A percentile compares a stretch with the other conserved stretches of the same genome.
These are phyloP conservation scores for Geotrichum histeridarum DNA, from an alignment of 1,139 yeast genomes.

Conservation along the genomic window DNA sequence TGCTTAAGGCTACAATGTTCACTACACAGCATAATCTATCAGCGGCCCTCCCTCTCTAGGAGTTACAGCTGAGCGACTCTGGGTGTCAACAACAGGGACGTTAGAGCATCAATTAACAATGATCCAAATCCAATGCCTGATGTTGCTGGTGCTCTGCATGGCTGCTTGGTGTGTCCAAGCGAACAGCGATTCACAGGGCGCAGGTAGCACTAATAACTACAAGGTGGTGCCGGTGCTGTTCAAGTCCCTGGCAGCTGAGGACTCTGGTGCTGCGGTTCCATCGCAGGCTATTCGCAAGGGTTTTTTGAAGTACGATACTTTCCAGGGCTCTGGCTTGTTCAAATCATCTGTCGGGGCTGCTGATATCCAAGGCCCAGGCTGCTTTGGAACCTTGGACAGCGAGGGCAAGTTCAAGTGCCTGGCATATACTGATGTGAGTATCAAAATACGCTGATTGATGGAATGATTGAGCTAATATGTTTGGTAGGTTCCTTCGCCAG, in stretches of 20 bases:
- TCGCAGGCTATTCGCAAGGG: slow-evolving; percentile 10
- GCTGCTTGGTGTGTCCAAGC: neutral
- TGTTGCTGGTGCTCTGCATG: neutral
- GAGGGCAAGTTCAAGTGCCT: slow-evolving; percentile 25
- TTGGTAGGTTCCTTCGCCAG: neutral
- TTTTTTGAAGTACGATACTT: slow-evolving; percentile 9
- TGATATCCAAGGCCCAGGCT: slow-evolving; percentile 19
- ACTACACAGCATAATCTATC: neutral
- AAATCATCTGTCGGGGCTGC: neutral
- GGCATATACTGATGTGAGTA: slow-evolving; percentile 19
- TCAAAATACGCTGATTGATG: slow-evolving; percentile 21
- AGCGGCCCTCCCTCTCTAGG: neutral
- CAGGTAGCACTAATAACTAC: neutral
- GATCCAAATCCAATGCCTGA: too few relatives aligned
- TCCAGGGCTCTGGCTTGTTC: slow-evolving; percentile 7
- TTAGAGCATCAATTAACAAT: neutral
- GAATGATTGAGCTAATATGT: slow-evolving; percentile 13
- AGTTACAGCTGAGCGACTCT: neutral
- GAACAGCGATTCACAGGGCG: neutral
- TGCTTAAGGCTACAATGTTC: neutral
- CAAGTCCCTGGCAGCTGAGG: neutral
- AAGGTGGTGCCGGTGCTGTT: slow-evolving; percentile 9
- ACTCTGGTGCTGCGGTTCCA: neutral
- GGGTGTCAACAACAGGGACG: neutral
- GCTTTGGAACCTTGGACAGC: slow-evolving; percentile 26